phyloP scores from a whole-genome alignment of 208 protist genomes.

The Strigomonas oncopelti region DNA sequence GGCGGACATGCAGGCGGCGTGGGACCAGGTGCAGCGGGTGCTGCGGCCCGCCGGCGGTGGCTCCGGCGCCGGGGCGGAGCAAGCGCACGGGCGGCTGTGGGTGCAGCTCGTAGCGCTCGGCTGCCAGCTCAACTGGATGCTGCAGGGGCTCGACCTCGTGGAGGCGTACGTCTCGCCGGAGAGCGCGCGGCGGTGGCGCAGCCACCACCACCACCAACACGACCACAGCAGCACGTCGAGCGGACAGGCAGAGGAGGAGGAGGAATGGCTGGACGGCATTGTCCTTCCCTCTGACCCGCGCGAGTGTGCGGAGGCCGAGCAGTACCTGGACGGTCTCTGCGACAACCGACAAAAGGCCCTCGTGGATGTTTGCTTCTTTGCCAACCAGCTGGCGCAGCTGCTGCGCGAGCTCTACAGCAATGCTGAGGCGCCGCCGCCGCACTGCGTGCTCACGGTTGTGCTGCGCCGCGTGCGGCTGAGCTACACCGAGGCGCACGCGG shows the following conservation, averaged over 20 bases:
- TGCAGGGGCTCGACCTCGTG: neutral
- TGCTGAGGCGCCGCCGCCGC: constrained; percentile 29
- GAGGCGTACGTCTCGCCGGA: neutral
- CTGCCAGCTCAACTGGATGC: neutral
- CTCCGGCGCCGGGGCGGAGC: neutral
- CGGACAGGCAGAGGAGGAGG: neutral
- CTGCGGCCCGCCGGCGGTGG: neutral
- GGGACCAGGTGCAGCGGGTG: neutral
- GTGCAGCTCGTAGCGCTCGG: neutral
- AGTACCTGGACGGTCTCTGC: constrained; percentile 27
- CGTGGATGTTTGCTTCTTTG: constrained; percentile 46
- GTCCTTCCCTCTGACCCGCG: neutral
- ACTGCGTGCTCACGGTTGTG: constrained; percentile 54
- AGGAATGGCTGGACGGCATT: constrained; percentile 9
- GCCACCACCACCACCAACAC: too few relatives aligned
- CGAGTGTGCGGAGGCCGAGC: neutral
- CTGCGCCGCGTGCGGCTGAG: constrained; percentile 53
- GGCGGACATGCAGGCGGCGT: neutral
- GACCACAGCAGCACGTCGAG: too few relatives aligned
- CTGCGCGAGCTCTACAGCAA: constrained; percentile 28
- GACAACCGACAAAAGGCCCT: constrained; percentile 27
- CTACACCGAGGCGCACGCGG: constrained; percentile 53
- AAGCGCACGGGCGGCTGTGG: neutral
- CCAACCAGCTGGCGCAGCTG: constrained; percentile 44
- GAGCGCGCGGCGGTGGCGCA: neutral